A percentile compares a stretch with the other conserved stretches of the same genome.
These are phyloP conservation scores for Acorus gramineus DNA, from an alignment of 106 monocot genomes.

Conservation along the genomic window DNA sequence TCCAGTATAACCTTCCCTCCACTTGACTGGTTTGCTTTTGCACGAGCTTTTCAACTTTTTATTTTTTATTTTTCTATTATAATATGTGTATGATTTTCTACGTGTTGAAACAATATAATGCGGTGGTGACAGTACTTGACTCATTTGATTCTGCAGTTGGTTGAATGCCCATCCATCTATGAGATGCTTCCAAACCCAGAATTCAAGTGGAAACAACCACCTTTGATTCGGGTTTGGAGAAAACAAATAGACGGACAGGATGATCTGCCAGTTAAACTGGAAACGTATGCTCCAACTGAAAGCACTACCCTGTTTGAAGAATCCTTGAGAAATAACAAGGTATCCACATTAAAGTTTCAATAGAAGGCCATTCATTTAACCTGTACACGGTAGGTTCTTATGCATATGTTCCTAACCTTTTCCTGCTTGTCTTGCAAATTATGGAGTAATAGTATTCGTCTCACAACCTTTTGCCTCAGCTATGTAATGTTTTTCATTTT, in stretches of 20 bases:
- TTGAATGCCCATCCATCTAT: conserved; percentile 92
- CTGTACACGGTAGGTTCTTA: too few species aligned
- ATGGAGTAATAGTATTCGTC: too few species aligned
- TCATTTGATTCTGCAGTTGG: conserved; percentile 33
- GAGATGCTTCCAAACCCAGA: conserved; percentile 76
- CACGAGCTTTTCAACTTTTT: too few species aligned
- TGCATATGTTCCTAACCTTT: background rate
- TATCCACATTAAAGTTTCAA: conserved; percentile 9
- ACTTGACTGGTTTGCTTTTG: too few species aligned
- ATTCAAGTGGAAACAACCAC: conserved; percentile 62
- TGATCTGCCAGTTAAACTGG: conserved; percentile 25
- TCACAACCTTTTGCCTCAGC: too few species aligned
- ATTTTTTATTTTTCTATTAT: background rate
- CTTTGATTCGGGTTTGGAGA: conserved; percentile 60
- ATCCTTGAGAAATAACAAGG: conserved; percentile 78
- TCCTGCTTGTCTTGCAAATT: background rate
- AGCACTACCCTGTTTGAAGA: conserved; percentile 61
- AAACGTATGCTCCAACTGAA: conserved; percentile 36
- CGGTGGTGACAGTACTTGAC: background rate
- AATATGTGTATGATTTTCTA: background rate
- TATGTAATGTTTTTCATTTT: too few species aligned
- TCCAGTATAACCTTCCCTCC: too few species aligned
- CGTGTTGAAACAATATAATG: background rate
- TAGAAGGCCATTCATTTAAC: too few species aligned
- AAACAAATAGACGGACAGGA: conserved; percentile 34